A percentile compares a stretch with the other conserved stretches of the same genome.
Conservation (phyloP, 805 yeast genomes). For the Lachancea quebecensis region DNA sequence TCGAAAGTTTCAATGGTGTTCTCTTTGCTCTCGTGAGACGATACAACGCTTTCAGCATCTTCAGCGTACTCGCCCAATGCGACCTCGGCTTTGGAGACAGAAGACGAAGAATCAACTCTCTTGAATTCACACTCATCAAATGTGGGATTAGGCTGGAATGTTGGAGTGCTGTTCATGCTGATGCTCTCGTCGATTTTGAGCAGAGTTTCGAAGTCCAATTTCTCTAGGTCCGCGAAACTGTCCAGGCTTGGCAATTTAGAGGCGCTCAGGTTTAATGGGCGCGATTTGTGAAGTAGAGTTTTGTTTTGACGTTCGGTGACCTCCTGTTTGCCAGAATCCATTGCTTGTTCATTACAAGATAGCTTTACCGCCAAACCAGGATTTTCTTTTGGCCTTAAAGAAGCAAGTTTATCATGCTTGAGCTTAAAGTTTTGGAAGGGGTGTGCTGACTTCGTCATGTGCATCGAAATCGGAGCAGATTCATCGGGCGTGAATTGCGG, state of each 20-base stretch:
- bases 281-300: constrained; percentile 16
- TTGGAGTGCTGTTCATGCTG: constrained; percentile 11
- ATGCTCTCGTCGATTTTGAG: constrained; percentile 21
- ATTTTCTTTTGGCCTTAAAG: constrained; percentile 9
- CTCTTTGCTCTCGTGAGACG: constrained; percentile 8
- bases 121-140: constrained; percentile 9
- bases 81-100: constrained; percentile 11
- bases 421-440: constrained; percentile 13
- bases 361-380: constrained; percentile 14
- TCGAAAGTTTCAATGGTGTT: constrained; percentile 1
- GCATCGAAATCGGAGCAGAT: background rate
- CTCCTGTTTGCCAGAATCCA: background rate
- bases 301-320: background rate
- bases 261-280: constrained; percentile 14
- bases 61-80: constrained; percentile 5
- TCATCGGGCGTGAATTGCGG: background rate
- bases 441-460: constrained; percentile 13
- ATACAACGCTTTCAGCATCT: constrained; percentile 17
- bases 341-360: background rate
- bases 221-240: constrained; percentile 20
- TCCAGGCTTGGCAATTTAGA: background rate
- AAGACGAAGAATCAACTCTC: constrained; percentile 15
- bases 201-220: constrained; percentile 21
- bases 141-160: constrained; percentile 1
- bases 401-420: constrained; percentile 14